phyloP scores from a whole-genome alignment of 2,329 filamentous ascomycete genomes.

The Penicillium occitanis region DNA sequence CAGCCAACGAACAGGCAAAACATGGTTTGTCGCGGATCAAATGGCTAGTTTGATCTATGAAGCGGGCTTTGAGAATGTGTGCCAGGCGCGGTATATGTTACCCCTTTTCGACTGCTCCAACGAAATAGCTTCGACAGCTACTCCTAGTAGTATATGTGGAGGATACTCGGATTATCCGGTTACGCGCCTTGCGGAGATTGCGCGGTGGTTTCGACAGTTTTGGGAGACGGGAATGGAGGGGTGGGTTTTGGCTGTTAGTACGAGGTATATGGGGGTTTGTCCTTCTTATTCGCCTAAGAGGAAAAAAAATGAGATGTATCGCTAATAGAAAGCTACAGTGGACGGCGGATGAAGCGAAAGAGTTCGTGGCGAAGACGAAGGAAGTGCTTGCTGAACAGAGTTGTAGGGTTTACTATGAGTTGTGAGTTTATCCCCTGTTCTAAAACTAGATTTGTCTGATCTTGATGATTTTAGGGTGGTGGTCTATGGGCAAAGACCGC shows the following conservation, averaged over 20 bases:
- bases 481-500: constrained; percentile 20
- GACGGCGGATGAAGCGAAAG: constrained; percentile 31
- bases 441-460: background rate
- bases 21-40: constrained; percentile 29
- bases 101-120: constrained; percentile 21
- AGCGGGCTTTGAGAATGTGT: constrained; percentile 30
- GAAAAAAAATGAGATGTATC: background rate
- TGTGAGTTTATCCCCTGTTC: constrained; percentile 23
- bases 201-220: constrained; percentile 27
- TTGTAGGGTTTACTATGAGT: constrained; percentile 26
- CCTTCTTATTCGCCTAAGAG: background rate
- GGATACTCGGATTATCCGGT: constrained; percentile 14
- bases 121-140: background rate
- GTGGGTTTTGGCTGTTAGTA: constrained; percentile 31
- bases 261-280: constrained; percentile 29
- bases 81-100: constrained; percentile 29
- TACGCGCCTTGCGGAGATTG: constrained; percentile 25
- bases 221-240: constrained; percentile 33
- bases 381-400: constrained; percentile 22
- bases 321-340: constrained; percentile 25
- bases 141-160: constrained; percentile 1
- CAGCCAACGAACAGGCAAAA: constrained; percentile 33
- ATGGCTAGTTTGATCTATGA: constrained; percentile 27
- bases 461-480: constrained; percentile 11
- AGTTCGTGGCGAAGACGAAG: constrained; percentile 25